phyloP scores from a whole-genome alignment of 768 basidiomycete species.

The Lentinus tigrinus region DNA sequence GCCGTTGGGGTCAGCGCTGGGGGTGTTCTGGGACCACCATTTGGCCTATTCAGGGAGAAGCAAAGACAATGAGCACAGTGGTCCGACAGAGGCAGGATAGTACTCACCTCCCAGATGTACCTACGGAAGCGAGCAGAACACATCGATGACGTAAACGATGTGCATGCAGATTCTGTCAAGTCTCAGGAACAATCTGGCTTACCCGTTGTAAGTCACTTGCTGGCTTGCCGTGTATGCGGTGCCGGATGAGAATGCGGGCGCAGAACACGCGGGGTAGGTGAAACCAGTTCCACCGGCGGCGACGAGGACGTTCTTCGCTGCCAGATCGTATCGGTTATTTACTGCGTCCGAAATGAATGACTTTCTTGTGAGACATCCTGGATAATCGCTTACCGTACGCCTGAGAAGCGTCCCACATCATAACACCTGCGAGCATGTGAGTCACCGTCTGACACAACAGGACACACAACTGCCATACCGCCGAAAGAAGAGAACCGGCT shows the following conservation, averaged over 20 bases:
- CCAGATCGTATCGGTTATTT: conserved; percentile 58
- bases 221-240: conserved; percentile 50
- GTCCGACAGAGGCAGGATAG: background rate
- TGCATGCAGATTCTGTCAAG: background rate
- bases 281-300: conserved; percentile 70
- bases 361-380: background rate
- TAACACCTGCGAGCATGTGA: conserved; percentile 28
- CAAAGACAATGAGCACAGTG: background rate
- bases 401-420: conserved; percentile 47
- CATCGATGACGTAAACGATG: conserved; percentile 6
- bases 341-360: conserved; percentile 29
- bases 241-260: conserved; percentile 51
- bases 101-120: conserved; percentile 61
- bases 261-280: conserved; percentile 59
- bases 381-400: conserved; percentile 36
- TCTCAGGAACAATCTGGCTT: conserved; percentile 18
- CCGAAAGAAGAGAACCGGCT: conserved; percentile 43
- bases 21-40: conserved; percentile 51
- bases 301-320: conserved; percentile 57
- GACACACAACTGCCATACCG: conserved; percentile 19
- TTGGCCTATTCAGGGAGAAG: conserved; percentile 47
- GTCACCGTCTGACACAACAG: background rate
- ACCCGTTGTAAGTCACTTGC: conserved; percentile 57
- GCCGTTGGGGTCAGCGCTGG: conserved; percentile 46
- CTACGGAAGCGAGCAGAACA: conserved; percentile 27